These are phyloP conservation scores for Mallotus repandus DNA, from an alignment of 441 rosid genomes.

Conservation along the genomic window DNA sequence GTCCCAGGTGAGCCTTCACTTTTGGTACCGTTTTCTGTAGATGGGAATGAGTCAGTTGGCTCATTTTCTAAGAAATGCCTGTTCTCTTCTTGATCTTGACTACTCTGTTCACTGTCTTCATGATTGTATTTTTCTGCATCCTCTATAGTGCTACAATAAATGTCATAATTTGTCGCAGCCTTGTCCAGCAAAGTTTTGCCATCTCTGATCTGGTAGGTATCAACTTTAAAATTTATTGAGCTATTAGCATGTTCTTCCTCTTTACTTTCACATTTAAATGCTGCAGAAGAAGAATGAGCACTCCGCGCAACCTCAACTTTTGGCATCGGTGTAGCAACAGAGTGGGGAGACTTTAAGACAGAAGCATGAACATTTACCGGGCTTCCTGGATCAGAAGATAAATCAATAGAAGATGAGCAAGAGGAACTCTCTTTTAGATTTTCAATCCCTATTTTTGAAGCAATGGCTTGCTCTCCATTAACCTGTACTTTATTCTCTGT, in stretches of 20 bases:
- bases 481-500: slow-evolving; percentile 18
- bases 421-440: slow-evolving; percentile 36
- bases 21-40: slow-evolving; percentile 22
- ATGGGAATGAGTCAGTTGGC: slow-evolving; percentile 10
- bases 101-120: slow-evolving; percentile 23
- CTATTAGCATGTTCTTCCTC: slow-evolving; percentile 23
- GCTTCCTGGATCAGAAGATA: slow-evolving; percentile 45
- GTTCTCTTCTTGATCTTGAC: slow-evolving; percentile 26
- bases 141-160: slow-evolving; percentile 24
- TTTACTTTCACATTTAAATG: slow-evolving; percentile 23
- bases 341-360: slow-evolving; percentile 28
- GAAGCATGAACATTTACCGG: slow-evolving; percentile 39
- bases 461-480: slow-evolving; percentile 24
- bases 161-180: slow-evolving; percentile 23
- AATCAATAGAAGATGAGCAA: slow-evolving; percentile 48
- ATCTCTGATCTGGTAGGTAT: not conserved
- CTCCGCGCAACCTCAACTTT: slow-evolving; percentile 19
- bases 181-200: slow-evolving; percentile 16
- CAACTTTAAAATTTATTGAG: too few relatives aligned
- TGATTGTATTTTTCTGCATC: slow-evolving; percentile 19
- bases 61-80: slow-evolving; percentile 31
- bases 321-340: slow-evolving; percentile 25
- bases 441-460: slow-evolving; percentile 31
- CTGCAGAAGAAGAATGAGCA: slow-evolving; percentile 30
- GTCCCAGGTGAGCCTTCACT: slow-evolving; percentile 22